These are phyloP conservation scores for Huntiella moniliformis DNA, from an alignment of 2,329 filamentous ascomycete genomes.

Conservation along the genomic window DNA sequence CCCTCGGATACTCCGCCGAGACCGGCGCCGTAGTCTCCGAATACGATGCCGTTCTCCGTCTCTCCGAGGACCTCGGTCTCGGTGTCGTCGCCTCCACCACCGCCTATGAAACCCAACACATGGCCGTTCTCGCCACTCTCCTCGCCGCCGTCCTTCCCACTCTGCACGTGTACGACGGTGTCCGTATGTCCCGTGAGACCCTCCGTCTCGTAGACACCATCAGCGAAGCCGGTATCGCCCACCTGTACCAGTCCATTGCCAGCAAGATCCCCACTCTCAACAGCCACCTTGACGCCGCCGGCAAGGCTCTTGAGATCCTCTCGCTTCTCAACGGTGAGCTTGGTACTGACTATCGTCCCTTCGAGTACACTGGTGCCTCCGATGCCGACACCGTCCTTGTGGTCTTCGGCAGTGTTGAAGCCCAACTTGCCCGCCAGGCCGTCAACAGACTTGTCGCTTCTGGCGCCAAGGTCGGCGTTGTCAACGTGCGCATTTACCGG, in stretches of 20 bases:
- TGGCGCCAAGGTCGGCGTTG: constrained; percentile 63
- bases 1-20: constrained; percentile 58
- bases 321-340: constrained; percentile 73
- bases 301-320: constrained; percentile 51
- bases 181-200: constrained; percentile 66
- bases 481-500: constrained; percentile 85
- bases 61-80: constrained; percentile 79
- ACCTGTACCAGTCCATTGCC: constrained; percentile 48
- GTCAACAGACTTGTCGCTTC: constrained; percentile 51
- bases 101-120: constrained; percentile 84
- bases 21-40: constrained; percentile 59
- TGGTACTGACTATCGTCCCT: constrained; percentile 78
- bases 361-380: constrained; percentile 81
- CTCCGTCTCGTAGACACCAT: constrained; percentile 67
- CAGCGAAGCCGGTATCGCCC: constrained; percentile 49
- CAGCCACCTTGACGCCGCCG: constrained; percentile 53
- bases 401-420: constrained; percentile 81
- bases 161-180: constrained; percentile 74
- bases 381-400: constrained; percentile 69
- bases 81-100: constrained; percentile 72
- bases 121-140: constrained; percentile 73
- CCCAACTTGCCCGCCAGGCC: constrained; percentile 68
- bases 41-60: constrained; percentile 60
- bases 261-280: constrained; percentile 42
- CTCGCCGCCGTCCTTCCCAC: constrained; percentile 63